Conservation (phyloP, 2,329 filamentous ascomycete genomes). For the Botryotinia convoluta region DNA sequence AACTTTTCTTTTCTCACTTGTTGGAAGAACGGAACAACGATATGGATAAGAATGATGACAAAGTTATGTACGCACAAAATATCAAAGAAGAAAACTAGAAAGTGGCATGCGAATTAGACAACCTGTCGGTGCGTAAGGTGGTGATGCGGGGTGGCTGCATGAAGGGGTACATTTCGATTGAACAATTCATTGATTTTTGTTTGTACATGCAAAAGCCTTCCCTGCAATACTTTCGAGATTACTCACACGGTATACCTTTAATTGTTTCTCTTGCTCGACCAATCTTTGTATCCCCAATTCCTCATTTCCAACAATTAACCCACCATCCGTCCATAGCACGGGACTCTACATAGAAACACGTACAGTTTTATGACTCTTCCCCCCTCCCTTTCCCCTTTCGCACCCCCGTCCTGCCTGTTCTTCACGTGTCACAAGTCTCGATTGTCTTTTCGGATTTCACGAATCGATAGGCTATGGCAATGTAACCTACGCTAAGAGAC, state of each 20-base stretch:
- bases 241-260: not conserved
- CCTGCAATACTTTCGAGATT: not conserved
- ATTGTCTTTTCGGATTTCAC: not conserved
- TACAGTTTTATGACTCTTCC: not conserved
- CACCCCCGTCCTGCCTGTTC: not conserved
- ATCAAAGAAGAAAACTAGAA: not conserved
- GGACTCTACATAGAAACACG: not conserved
- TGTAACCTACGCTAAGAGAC: not conserved
- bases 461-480: not conserved
- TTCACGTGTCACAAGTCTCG: not conserved
- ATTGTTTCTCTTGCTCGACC: not conserved
- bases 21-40: not conserved
- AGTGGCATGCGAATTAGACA: not conserved
- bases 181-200: slow-evolving; percentile 2
- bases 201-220: not conserved
- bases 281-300: not conserved
- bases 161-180: not conserved
- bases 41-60: too few relatives aligned
- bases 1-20: not conserved
- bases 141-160: slow-evolving; percentile 17
- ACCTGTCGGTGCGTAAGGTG: not conserved
- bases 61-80: not conserved
- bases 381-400: not conserved
- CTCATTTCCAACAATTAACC: not conserved
- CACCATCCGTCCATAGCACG: not conserved